Conservation (phyloP, 495 filamentous ascomycete genomes). For the Podospora tetraspora region DNA sequence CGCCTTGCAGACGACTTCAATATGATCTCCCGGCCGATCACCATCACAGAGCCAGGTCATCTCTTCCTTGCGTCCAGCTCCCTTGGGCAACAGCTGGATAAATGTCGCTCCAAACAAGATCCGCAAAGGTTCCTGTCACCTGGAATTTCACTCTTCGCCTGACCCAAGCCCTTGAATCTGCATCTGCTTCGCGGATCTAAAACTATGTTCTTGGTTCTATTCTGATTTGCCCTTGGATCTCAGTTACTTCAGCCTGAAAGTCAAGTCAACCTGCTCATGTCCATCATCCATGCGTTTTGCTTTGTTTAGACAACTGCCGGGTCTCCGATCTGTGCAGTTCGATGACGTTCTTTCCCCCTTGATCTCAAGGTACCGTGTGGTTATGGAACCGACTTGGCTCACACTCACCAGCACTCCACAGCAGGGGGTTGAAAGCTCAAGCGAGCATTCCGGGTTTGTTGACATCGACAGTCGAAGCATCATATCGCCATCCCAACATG, state of each 20-base stretch:
- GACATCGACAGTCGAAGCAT: not conserved
- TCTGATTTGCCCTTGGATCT: not conserved
- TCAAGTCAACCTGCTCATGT: not conserved
- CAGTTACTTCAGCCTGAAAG: conserved; percentile 1
- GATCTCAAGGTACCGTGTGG: not conserved
- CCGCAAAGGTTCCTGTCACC: not conserved
- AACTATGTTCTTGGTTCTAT: not conserved
- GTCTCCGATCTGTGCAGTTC: not conserved
- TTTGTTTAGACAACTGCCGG: not conserved
- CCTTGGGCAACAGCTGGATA: not conserved
- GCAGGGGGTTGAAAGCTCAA: no score
- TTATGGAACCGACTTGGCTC: no score
- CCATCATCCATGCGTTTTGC: not conserved
- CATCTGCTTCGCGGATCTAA: not conserved
- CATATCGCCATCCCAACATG: conserved; percentile 5
- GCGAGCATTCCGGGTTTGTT: not conserved
- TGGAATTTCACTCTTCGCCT: not conserved
- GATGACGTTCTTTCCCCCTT: not conserved
- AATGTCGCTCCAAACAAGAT: conserved; percentile 1
- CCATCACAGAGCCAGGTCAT: not conserved
- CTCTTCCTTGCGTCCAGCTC: not conserved
- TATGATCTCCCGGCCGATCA: not conserved
- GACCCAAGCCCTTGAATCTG: not conserved
- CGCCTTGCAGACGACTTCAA: not conserved
- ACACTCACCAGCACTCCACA: no score